A percentile compares a stretch with the other conserved stretches of the same genome.
phyloP scores from a whole-genome alignment of 1,139 yeast genomes.

The Geotrichum candidum region DNA sequence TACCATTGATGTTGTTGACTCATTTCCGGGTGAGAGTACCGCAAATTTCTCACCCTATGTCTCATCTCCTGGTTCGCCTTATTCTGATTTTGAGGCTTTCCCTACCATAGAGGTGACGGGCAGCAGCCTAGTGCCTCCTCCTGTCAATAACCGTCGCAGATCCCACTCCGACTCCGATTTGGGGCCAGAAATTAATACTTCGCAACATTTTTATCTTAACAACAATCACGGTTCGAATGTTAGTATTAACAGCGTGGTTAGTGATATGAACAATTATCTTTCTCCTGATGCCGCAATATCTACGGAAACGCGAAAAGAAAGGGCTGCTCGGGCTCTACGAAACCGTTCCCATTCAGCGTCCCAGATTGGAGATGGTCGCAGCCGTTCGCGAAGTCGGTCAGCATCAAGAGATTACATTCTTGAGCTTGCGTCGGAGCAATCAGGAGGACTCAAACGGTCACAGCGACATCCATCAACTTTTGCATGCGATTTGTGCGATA shows the following conservation, averaged over 20 bases:
- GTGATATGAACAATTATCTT: slow-evolving; percentile 6
- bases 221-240: slow-evolving; percentile 7
- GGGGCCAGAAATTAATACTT: slow-evolving; percentile 6
- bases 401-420: slow-evolving; percentile 32
- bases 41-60: background rate
- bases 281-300: slow-evolving; percentile 12
- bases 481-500: slow-evolving; percentile 80
- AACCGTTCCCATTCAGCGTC: slow-evolving; percentile 12
- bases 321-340: slow-evolving; percentile 7
- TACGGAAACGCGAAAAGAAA: slow-evolving; percentile 5
- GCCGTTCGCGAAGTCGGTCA: slow-evolving; percentile 26
- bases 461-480: slow-evolving; percentile 76
- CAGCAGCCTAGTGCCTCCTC: slow-evolving; percentile 18
- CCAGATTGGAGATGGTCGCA: slow-evolving; percentile 12
- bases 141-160: slow-evolving; percentile 20
- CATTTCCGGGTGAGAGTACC: background rate
- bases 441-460: background rate
- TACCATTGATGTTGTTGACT: slow-evolving; percentile 15
- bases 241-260: slow-evolving; percentile 12
- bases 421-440: slow-evolving; percentile 42
- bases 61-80: slow-evolving; percentile 11
- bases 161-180: slow-evolving; percentile 26
- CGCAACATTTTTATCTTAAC: background rate
- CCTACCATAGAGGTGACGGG: slow-evolving; percentile 7
- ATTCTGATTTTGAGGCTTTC: slow-evolving; percentile 14